Evolutionary conservation across 202 grass and related monocot species (phyloP), one percentile per base, ranked within the genome.

Genomic region (Saccharum hybrid): DNA sequence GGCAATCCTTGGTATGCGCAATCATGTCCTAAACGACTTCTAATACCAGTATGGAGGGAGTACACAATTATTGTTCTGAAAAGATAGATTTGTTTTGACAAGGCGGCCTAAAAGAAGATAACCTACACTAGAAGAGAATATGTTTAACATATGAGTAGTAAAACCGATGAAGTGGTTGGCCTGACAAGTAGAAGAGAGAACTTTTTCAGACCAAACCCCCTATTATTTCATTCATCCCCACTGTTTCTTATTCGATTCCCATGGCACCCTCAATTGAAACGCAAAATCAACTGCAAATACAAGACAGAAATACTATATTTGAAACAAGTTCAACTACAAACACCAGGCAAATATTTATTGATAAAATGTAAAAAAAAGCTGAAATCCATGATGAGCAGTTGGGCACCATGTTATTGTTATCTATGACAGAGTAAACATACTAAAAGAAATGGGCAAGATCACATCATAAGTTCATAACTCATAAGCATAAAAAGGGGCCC

Each of bases 131-230:
- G 31, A 72, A 41, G 12, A 51, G 62, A 78, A 86, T 43, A 23
- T 9, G 71, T 77, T 22, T 40, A 65, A 60, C 67, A 34, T 71
- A 66, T 34, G 40, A 68, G 34, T 63, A 68, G 69, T 75, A 45
- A 79, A 75, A 82, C 76, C n/a, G 59, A 67, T 74, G 23, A 75
- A 85, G 74, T 86, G 31, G 74, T 86, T 83, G 41, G 61, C 68
- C 75, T 86, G 68, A 79, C 49, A 90, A 81, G 64, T 43, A 70
- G 74, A 79, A n/a, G 61, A 41, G 4, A 39, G 2, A 21, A 18
- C 26, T 60, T 54, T 59, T 52, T 39, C 67, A 86, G 54, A 86
- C 41, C 83, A 69, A 79, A 83, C 30, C 38, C 26, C 8, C 15
- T 51, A 16, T 51, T 51, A 1, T 51, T 51, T 51, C 48, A 51